A percentile compares a stretch with the other conserved stretches of the same genome.
Evolutionary conservation across 2,329 filamentous ascomycete genomes (phyloP).

Genomic region (Podosphaera aphanis): DNA sequence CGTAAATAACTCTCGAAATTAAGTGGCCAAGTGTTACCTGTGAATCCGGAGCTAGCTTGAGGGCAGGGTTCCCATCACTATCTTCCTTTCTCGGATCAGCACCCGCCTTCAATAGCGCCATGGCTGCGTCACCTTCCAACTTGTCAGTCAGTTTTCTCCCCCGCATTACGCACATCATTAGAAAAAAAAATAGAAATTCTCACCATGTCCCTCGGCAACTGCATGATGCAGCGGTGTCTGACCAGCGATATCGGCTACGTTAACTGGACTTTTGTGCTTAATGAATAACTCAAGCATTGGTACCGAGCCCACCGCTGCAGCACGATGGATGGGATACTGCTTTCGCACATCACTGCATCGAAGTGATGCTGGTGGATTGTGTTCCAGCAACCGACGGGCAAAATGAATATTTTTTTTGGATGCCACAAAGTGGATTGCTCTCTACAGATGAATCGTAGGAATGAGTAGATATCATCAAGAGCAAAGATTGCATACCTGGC

Average conservation of each 20-base stretch:
- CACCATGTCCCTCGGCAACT: constrained; percentile 49
- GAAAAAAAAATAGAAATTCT: constrained; percentile 7
- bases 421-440: constrained; percentile 71
- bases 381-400: constrained; percentile 51
- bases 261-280: constrained; percentile 54
- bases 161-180: not conserved
- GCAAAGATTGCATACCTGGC: constrained; percentile 25
- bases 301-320: constrained; percentile 71
- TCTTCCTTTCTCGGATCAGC: constrained; percentile 65
- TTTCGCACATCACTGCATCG: constrained; percentile 64
- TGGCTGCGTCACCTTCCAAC: constrained; percentile 46
- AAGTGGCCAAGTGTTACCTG: constrained; percentile 29
- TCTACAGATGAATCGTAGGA: constrained; percentile 23
- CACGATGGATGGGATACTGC: constrained; percentile 79
- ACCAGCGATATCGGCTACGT: constrained; percentile 61
- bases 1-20: not conserved
- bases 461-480: not conserved
- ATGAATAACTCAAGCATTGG: constrained; percentile 67
- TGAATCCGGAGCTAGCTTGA: constrained; percentile 67
- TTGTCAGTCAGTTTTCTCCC: not conserved
- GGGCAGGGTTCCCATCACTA: constrained; percentile 40
- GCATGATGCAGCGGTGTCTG: constrained; percentile 81
- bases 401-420: constrained; percentile 75
- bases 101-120: constrained; percentile 62
- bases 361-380: constrained; percentile 47